Evolutionary conservation across 495 filamentous ascomycete species (phyloP), one percentile per base, ranked within the genome.

Genomic region (Usnea hakonensis): DNA sequence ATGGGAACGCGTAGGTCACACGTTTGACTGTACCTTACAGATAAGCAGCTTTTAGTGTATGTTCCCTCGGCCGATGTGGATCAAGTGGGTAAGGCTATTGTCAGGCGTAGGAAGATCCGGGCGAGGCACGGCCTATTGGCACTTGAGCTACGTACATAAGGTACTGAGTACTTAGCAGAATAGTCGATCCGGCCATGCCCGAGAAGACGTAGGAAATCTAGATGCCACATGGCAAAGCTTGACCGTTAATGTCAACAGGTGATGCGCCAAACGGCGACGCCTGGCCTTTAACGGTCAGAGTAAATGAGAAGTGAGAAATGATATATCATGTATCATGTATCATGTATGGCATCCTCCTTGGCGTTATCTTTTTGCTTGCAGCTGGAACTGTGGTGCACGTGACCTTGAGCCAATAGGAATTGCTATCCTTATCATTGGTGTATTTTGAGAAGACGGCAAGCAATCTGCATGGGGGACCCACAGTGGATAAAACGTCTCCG

Each of bases 21-120:
- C 7, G 5, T 40, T 53, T 60, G 58, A 61, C 58, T 61, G 58
- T 61, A 61, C 58, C 58, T 61, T 43, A 61, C 58, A 61, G 58
- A 61, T 61, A 61, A 61, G 58, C 44, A 50, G 35, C 26, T 50
- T 50, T 50, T 50, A 50, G 46, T 17, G 26, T 14, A 30, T n/a
- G n/a, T 3, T 50, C 23, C 46, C 26, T 16, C 13, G 46, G 26
- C 46, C 46, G 46, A 26, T 26, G 23, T 46, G 44, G n/a, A 11
- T 23, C 19, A 7, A 23, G 41, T 6, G 11, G 35, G 11, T 11
- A 11, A 11, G 35, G 35, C 11, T 5, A 11, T 5, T 36, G 35
- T 36, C 6, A 36, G 35, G 11, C n/a, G n/a, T n/a, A n/a, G n/a
- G n/a, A n/a, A n/a, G n/a, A n/a, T n/a, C n/a, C n/a, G n/a, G n/a